These are phyloP conservation scores for Scutellaria minor DNA, from an alignment of 257 asterid species.

Conservation along the genomic window DNA sequence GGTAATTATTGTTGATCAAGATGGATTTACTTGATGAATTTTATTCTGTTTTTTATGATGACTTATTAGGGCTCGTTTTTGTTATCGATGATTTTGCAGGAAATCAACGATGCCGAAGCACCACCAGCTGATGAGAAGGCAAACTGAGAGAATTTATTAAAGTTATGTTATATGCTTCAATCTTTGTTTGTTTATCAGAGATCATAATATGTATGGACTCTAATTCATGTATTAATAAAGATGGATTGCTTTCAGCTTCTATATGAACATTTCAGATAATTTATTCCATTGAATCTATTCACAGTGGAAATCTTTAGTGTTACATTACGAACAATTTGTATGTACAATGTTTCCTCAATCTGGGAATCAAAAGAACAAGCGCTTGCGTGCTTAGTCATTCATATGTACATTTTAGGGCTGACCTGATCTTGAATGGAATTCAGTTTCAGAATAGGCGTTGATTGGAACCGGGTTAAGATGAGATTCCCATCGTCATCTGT, in stretches of 20 bases:
- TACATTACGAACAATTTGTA: slow-evolving; percentile 31
- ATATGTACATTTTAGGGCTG: background rate
- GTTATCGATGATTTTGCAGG: slow-evolving; percentile 45
- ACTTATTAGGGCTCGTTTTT: background rate
- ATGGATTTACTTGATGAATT: background rate
- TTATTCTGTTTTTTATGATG: background rate
- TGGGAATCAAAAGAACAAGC: slow-evolving; percentile 13
- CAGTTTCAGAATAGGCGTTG: slow-evolving; percentile 46
- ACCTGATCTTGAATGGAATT: slow-evolving; percentile 34
- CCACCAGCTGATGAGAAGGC: slow-evolving; percentile 44
- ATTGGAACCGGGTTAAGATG: slow-evolving; percentile 51
- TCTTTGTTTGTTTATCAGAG: slow-evolving; percentile 25
- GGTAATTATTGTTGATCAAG: too few species aligned
- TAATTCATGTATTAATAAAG: slow-evolving; percentile 30
- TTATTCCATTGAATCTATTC: background rate
- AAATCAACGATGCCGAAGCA: slow-evolving; percentile 36
- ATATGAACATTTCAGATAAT: background rate
- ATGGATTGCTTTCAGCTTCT: slow-evolving; percentile 26
- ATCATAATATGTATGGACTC: background rate
- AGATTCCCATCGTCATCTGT: slow-evolving; percentile 70
- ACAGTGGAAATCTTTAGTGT: slow-evolving; percentile 26
- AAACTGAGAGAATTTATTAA: slow-evolving; percentile 31
- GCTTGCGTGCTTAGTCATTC: slow-evolving; percentile 8
- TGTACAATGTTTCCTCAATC: slow-evolving; percentile 28
- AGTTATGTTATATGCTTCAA: background rate